Conservation (phyloP, 1,139 yeast genomes). For the Yarrowia galli region DNA sequence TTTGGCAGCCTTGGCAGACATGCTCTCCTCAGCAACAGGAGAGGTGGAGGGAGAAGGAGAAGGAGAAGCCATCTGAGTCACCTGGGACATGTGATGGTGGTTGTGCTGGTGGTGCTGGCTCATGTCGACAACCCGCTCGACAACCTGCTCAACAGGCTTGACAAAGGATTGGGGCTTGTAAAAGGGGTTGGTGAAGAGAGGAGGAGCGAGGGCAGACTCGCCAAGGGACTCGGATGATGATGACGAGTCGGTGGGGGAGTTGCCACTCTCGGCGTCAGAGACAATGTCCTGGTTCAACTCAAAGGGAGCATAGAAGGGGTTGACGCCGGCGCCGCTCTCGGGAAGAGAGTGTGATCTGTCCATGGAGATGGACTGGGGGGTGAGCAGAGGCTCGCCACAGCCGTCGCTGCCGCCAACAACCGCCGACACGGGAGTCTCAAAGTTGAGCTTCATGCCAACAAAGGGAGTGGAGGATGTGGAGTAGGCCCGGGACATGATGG, state of each 20-base stretch:
- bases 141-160: neutral
- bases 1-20: conserved; percentile 21
- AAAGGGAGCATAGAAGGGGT: conserved; percentile 27
- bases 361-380: conserved; percentile 39
- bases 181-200: conserved; percentile 27
- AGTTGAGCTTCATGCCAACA: conserved; percentile 25
- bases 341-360: conserved; percentile 27
- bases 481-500: conserved; percentile 22
- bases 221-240: neutral
- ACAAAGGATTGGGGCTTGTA: conserved; percentile 31
- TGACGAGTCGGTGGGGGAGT: conserved; percentile 9
- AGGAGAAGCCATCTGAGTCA: too few relatives aligned
- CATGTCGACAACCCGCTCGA: too few relatives aligned
- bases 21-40: neutral
- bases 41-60: neutral
- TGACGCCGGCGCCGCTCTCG: conserved; percentile 17
- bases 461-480: conserved; percentile 16
- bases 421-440: conserved; percentile 11
- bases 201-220: conserved; percentile 9
- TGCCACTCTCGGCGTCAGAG: neutral
- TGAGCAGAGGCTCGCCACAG: neutral
- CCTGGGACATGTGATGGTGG: neutral
- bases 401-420: too few relatives aligned
- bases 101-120: too few relatives aligned
- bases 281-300: conserved; percentile 10